Conservation (phyloP, 2,329 filamentous ascomycete species). For the Calonectria fujianensis region DNA sequence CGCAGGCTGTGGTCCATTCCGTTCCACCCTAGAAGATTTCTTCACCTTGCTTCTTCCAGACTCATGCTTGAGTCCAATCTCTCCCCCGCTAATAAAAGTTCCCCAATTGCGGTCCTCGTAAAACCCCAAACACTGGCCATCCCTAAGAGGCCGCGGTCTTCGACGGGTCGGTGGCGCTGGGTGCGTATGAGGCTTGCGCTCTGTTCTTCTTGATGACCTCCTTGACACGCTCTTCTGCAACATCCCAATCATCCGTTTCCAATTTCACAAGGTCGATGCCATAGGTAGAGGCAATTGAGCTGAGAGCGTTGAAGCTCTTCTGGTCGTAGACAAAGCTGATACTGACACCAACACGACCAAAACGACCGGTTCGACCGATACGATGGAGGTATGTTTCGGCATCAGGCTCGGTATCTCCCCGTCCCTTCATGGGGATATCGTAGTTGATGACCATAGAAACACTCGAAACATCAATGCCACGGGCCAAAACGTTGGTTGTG, state of each 20-base stretch:
- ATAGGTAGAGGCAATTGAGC: conserved; percentile 87
- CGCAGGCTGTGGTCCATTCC: conserved; percentile 3
- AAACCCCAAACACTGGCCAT: conserved; percentile 44
- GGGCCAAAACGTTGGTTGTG: conserved; percentile 96
- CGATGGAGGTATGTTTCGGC: conserved; percentile 97
- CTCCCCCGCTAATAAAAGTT: conserved; percentile 6
- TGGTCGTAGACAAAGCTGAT: conserved; percentile 95
- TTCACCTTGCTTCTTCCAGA: not conserved
- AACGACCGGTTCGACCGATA: conserved; percentile 96
- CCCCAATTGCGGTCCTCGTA: conserved; percentile 10
- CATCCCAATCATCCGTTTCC: conserved; percentile 92
- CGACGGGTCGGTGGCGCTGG: conserved; percentile 64
- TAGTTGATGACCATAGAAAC: conserved; percentile 99
- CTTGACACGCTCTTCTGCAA: conserved; percentile 88
- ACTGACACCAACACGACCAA: conserved; percentile 95
- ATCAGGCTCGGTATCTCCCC: conserved; percentile 88
- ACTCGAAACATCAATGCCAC: conserved; percentile 92
- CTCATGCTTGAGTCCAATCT: not conserved
- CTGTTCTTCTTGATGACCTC: conserved; percentile 84
- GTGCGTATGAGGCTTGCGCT: conserved; percentile 73
- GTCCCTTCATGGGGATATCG: conserved; percentile 85
- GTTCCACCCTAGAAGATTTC: conserved; percentile 3
- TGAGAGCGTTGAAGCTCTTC: conserved; percentile 86
- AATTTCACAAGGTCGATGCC: conserved; percentile 87
- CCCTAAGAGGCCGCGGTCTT: conserved; percentile 57